phyloP scores from a whole-genome alignment of 768 basidiomycete species.

The Cantharellus cinnabarinus region DNA sequence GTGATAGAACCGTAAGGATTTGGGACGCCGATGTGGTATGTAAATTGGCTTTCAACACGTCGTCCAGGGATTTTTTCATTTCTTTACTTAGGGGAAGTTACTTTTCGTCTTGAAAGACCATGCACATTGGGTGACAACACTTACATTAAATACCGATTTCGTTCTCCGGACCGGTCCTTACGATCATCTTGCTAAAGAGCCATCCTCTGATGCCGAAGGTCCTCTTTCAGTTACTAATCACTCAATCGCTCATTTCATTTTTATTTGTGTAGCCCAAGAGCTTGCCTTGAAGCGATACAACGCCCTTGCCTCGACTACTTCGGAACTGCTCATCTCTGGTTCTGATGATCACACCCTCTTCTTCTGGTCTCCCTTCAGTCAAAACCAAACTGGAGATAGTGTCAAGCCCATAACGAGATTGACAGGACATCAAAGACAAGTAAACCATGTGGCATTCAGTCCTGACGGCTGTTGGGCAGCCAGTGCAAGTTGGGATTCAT shows the following conservation, averaged over 20 bases:
- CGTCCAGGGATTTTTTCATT: not conserved
- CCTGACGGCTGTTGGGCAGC: slow-evolving; percentile 88
- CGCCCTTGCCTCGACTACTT: slow-evolving; percentile 33
- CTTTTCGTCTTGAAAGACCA: slow-evolving; percentile 81
- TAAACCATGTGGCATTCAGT: slow-evolving; percentile 84
- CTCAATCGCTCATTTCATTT: not conserved
- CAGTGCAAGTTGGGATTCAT: slow-evolving; percentile 77
- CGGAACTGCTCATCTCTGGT: slow-evolving; percentile 81
- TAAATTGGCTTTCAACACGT: not conserved
- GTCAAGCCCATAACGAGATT: slow-evolving; percentile 57
- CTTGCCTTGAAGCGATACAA: slow-evolving; percentile 65
- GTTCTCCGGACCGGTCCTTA: slow-evolving; percentile 87
- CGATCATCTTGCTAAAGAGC: slow-evolving; percentile 66
- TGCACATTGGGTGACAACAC: slow-evolving; percentile 96
- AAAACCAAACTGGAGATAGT: slow-evolving; percentile 20
- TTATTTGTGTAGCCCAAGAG: slow-evolving; percentile 37
- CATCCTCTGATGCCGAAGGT: slow-evolving; percentile 72
- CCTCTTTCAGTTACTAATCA: slow-evolving; percentile 5
- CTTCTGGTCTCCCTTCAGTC: slow-evolving; percentile 74
- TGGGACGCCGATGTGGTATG: slow-evolving; percentile 72
- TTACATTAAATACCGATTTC: slow-evolving; percentile 89
- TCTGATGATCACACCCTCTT: slow-evolving; percentile 97
- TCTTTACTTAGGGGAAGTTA: slow-evolving; percentile 43
- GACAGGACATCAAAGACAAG: slow-evolving; percentile 87
- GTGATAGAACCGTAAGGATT: slow-evolving; percentile 80